These are phyloP conservation scores for Suillus weaverae DNA, from an alignment of 768 basidiomycete species.

Conservation along the genomic window DNA sequence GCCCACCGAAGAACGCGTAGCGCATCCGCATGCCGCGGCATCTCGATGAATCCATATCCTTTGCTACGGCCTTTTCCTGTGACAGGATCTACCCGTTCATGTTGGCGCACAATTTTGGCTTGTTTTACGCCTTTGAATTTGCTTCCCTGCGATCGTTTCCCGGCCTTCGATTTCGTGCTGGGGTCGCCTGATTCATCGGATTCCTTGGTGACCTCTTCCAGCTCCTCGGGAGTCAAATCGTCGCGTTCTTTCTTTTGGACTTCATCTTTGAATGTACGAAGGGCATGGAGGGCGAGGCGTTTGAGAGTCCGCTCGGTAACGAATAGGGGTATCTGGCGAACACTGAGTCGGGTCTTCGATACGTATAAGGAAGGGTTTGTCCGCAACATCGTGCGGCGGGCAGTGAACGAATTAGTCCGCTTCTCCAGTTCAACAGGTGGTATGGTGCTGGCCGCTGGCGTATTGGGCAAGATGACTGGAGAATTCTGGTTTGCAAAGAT, in stretches of 20 bases:
- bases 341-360: slow-evolving; percentile 89
- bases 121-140: slow-evolving; percentile 65
- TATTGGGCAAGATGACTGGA: slow-evolving; percentile 87
- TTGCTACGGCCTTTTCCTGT: slow-evolving; percentile 87
- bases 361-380: slow-evolving; percentile 94
- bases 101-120: slow-evolving; percentile 87
- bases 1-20: slow-evolving; percentile 90
- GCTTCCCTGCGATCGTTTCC: slow-evolving; percentile 26
- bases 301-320: slow-evolving; percentile 89
- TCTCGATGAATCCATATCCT: slow-evolving; percentile 95
- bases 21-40: slow-evolving; percentile 85
- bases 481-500: slow-evolving; percentile 8
- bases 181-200: slow-evolving; percentile 16
- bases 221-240: slow-evolving; percentile 72
- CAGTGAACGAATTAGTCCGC: slow-evolving; percentile 81
- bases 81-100: slow-evolving; percentile 84
- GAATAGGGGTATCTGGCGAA: slow-evolving; percentile 90
- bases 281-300: slow-evolving; percentile 79
- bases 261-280: slow-evolving; percentile 77
- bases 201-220: slow-evolving; percentile 43
- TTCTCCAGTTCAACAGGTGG: slow-evolving; percentile 79
- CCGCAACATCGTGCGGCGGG: slow-evolving; percentile 78
- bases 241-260: slow-evolving; percentile 61
- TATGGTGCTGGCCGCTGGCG: slow-evolving; percentile 73
- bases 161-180: slow-evolving; percentile 24